A percentile compares a stretch with the other conserved stretches of the same genome.
These are phyloP conservation scores for Xanthoparmelia taractica DNA, from an alignment of 495 filamentous ascomycete species.

Conservation along the genomic window DNA sequence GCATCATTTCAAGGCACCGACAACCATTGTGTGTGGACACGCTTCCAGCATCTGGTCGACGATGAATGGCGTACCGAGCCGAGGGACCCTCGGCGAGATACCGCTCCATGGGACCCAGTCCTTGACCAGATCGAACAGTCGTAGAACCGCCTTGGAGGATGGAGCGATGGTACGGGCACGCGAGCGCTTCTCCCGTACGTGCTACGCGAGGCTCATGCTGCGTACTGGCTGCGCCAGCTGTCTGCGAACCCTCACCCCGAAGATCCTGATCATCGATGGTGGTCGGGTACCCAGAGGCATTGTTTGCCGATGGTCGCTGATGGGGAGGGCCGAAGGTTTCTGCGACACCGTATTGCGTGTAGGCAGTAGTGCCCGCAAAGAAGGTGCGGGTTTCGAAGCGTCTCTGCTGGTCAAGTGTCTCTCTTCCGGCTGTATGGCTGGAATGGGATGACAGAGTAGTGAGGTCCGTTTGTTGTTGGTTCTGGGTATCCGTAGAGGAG, in stretches of 20 bases:
- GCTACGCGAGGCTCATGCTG: background rate
- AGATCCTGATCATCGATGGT: slow-evolving; percentile 9
- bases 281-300: background rate
- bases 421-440: slow-evolving; percentile 1
- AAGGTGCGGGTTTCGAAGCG: background rate
- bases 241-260: slow-evolving; percentile 5
- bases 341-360: slow-evolving; percentile 5
- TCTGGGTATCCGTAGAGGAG: slow-evolving; percentile 1
- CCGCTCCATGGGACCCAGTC: slow-evolving; percentile 17
- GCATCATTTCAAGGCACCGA: slow-evolving; percentile 9
- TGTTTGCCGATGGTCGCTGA: background rate
- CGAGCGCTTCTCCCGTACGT: background rate
- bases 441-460: background rate
- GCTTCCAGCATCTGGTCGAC: slow-evolving; percentile 4
- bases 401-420: background rate
- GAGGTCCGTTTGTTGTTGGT: background rate
- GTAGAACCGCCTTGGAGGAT: slow-evolving; percentile 1
- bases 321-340: background rate
- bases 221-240: background rate
- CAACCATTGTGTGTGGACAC: slow-evolving; percentile 1
- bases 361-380: background rate
- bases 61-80: slow-evolving; percentile 15
- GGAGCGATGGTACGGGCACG: slow-evolving; percentile 1
- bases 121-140: slow-evolving; percentile 6
- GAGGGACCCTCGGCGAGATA: slow-evolving; percentile 17